Evolutionary conservation across 2,329 filamentous ascomycete genomes (phyloP).

Genomic region (Arachnomyces sp.): DNA sequence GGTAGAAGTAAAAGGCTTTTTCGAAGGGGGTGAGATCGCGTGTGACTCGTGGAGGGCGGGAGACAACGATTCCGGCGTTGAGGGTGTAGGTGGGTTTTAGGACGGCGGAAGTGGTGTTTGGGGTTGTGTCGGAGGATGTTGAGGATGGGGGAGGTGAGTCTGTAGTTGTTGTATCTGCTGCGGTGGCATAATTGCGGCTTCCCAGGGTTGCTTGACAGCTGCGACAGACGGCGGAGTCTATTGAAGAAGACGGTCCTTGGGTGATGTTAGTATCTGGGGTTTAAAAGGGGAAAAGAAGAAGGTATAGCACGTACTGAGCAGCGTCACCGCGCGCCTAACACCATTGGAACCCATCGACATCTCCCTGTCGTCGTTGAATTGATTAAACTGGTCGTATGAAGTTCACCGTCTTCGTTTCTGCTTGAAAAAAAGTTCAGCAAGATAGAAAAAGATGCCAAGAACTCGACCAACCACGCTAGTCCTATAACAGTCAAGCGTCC

Average conservation of each 20-base stretch:
- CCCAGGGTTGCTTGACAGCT: constrained; percentile 35
- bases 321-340: constrained; percentile 31
- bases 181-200: constrained; percentile 33
- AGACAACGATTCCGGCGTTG: constrained; percentile 68
- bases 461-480: constrained; percentile 16
- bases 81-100: constrained; percentile 36
- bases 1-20: constrained; percentile 90
- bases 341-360: constrained; percentile 36
- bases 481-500: constrained; percentile 17
- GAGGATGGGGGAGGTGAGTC: constrained; percentile 32
- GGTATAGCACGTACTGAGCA: constrained; percentile 27
- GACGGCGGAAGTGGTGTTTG: constrained; percentile 20
- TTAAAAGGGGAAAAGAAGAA: background rate
- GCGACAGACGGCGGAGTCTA: constrained; percentile 34
- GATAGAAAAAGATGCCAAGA: too few relatives aligned
- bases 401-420: constrained; percentile 21
- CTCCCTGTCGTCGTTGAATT: constrained; percentile 13
- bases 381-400: constrained; percentile 17
- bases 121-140: constrained; percentile 25
- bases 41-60: constrained; percentile 79
- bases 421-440: too few relatives aligned
- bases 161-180: constrained; percentile 26
- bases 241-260: constrained; percentile 26
- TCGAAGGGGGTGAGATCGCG: constrained; percentile 79
- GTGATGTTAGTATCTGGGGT: constrained; percentile 1